phyloP scores from a whole-genome alignment of 768 basidiomycete genomes.

The Fomitopsis pulvina region DNA sequence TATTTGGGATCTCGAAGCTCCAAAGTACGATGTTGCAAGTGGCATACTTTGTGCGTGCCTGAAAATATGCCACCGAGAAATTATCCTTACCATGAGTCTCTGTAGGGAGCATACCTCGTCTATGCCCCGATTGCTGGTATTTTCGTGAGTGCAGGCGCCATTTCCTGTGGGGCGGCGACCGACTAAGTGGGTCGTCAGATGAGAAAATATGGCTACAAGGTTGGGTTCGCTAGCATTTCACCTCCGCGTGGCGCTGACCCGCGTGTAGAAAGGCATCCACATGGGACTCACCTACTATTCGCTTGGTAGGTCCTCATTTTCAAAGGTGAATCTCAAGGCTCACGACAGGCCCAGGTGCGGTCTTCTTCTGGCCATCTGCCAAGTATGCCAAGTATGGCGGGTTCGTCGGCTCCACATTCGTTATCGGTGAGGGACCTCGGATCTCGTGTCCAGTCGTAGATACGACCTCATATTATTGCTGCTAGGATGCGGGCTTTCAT shows the following conservation, averaged over 20 bases:
- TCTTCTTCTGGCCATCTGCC: slow-evolving; percentile 78
- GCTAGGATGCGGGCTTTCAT: slow-evolving; percentile 57
- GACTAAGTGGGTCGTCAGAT: slow-evolving; percentile 39
- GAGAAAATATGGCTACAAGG: slow-evolving; percentile 62
- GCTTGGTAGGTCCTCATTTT: slow-evolving; percentile 30
- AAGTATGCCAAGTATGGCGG: slow-evolving; percentile 61
- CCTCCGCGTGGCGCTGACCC: not conserved
- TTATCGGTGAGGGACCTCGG: slow-evolving; percentile 41
- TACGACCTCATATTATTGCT: slow-evolving; percentile 15
- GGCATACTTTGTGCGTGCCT: slow-evolving; percentile 51
- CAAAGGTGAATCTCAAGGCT: not conserved
- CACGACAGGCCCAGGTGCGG: slow-evolving; percentile 39
- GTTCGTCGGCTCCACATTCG: slow-evolving; percentile 69
- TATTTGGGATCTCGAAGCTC: slow-evolving; percentile 61
- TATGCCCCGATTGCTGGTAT: slow-evolving; percentile 51
- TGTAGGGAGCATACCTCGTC: slow-evolving; percentile 54
- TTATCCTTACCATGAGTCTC: not conserved
- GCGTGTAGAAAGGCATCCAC: slow-evolving; percentile 49
- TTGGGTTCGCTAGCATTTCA: slow-evolving; percentile 10
- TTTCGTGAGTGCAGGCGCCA: slow-evolving; percentile 36
- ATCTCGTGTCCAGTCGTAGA: not conserved
- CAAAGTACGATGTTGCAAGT: slow-evolving; percentile 72
- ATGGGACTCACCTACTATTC: slow-evolving; percentile 54
- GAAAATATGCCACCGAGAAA: not conserved
- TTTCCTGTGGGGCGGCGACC: not conserved